These are phyloP conservation scores for Lophiostoma macrostomum DNA, from an alignment of 495 filamentous ascomycete genomes.

Conservation along the genomic window DNA sequence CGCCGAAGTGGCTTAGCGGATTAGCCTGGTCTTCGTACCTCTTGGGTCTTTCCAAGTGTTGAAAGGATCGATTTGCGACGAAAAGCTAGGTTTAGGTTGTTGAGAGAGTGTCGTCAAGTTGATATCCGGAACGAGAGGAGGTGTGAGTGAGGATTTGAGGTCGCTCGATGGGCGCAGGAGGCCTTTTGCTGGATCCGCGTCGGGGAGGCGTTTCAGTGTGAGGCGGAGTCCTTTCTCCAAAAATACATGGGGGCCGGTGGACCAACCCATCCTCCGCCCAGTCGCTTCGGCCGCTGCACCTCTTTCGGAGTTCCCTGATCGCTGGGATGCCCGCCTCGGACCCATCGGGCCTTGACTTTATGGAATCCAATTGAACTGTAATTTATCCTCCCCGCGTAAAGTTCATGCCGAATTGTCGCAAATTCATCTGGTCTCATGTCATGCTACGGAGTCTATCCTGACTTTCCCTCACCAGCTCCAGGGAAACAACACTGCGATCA, in stretches of 20 bases:
- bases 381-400: constrained; percentile 3
- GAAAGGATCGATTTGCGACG: neutral
- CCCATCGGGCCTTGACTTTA: neutral
- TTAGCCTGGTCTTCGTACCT: constrained; percentile 15
- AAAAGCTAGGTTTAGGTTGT: neutral
- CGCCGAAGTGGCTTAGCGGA: constrained; percentile 25
- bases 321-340: constrained; percentile 8
- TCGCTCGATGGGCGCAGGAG: constrained; percentile 15
- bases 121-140: neutral
- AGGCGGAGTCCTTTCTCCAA: constrained; percentile 12
- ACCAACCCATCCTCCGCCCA: neutral
- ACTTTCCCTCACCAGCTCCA: no score
- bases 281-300: neutral
- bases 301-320: constrained; percentile 9
- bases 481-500: neutral
- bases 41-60: neutral
- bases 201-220: constrained; percentile 19
- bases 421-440: neutral
- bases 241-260: neutral
- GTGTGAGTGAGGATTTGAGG: constrained; percentile 1
- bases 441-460: no score
- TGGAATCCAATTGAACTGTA: constrained; percentile 2
- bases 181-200: constrained; percentile 25
- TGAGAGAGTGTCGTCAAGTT: constrained; percentile 2
- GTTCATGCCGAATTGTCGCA: constrained; percentile 15